Percentiles rank a stretch among this genome's conserved stretches.
Evolutionary conservation across 345 rosid genomes (phyloP).

Genomic region (Excoecaria cochinchinensis): DNA sequence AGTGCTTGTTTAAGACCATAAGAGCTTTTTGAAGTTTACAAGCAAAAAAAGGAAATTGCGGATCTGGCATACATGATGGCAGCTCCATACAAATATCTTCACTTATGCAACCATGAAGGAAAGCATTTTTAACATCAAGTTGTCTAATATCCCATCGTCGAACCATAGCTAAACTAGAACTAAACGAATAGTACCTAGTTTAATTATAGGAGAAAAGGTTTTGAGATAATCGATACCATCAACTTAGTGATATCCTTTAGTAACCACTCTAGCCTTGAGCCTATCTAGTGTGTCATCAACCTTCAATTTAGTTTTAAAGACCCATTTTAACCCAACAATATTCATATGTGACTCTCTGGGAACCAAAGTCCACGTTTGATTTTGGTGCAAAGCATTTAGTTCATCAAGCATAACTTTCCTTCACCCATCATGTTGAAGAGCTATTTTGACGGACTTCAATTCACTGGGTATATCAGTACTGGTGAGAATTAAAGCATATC

Average conservation of each 20-base stretch:
- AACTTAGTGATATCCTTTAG: background rate
- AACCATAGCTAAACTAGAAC: background rate
- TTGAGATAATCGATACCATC: too few relatives aligned
- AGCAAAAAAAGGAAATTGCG: background rate
- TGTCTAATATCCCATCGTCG: too few relatives aligned
- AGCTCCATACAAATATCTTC: background rate
- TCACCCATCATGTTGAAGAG: too few relatives aligned
- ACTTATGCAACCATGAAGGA: too few relatives aligned
- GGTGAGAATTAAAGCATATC: constrained; percentile 1
- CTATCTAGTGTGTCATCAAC: background rate
- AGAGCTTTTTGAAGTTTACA: background rate
- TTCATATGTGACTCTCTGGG: background rate
- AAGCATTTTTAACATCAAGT: too few relatives aligned
- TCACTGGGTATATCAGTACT: background rate
- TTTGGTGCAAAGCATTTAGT: background rate
- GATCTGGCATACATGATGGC: background rate
- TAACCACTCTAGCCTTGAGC: background rate
- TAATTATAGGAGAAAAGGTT: background rate
- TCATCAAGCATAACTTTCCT: constrained; percentile 1
- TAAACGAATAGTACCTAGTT: background rate
- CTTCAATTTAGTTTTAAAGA: background rate
- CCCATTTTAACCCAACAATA: too few relatives aligned
- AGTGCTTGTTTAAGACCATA: background rate
- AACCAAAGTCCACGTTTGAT: background rate
- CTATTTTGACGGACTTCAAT: background rate